Base-by-base conservation (phyloP, 2,329 filamentous ascomycete genomes). In the Volutella citrinella region DNA sequence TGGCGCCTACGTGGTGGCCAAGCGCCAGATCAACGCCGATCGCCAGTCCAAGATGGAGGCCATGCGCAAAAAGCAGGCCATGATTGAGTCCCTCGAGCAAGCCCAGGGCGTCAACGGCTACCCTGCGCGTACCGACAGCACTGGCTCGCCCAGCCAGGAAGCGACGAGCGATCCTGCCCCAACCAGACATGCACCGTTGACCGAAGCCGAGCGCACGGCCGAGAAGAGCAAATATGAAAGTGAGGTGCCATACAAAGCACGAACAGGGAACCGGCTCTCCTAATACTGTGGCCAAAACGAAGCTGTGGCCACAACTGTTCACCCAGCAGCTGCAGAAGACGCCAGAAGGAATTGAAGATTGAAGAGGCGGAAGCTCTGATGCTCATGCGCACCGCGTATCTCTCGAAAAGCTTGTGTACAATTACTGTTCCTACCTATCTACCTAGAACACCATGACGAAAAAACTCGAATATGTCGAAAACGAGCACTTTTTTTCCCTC, bases 221-320 rank as follows among this genome's bases (percentile, higher is more conserved):
- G 86, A 90, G 62, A 94, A 88, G 72, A 85, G 87, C 60, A 95
- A 95, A 66, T 97, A 94, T 63, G 90, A 97, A 67, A 82, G 85
- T 19, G 71, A 69, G 33, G 72, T 78, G 49, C 84, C 89, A 35
- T 97, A 83, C 63, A 70, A 77, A 51, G 84, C 83, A 64, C 78
- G 72, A 42, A 94, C 88, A 60, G 93, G 93, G 5, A 90, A 97
- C 66, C 76, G 93, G 20, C 94, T 98, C 55, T 76, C 85, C 24
- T 78, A 59, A 37, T 14, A 23, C 22, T 16, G 21, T 10, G 5
- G 14, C 7, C 14, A 17, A 19, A 30, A 4, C 15, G n/a, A 22
- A 24, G 18, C 17, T 25, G 17, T 5, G 15, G 11, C 13, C 27
- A 32, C 20, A 35, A 13, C 26, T 30, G 33, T 28, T 40, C 40